Conservation (phyloP, 352 stramenopile species). For the Phytophthora sojae region DNA sequence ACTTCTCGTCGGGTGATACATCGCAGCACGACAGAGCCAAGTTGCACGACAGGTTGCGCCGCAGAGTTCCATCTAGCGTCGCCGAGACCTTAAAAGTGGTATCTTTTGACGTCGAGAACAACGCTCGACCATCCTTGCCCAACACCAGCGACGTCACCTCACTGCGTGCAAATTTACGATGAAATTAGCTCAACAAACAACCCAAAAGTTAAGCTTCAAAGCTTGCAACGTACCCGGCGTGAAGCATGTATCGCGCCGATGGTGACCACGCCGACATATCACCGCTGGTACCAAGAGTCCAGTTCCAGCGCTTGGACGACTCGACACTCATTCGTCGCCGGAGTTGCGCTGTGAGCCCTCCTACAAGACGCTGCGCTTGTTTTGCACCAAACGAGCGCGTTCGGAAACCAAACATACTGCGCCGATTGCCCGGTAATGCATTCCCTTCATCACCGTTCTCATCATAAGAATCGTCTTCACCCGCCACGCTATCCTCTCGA, state of each 20-base stretch:
- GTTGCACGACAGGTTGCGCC: constrained; percentile 79
- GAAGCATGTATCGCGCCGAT: constrained; percentile 71
- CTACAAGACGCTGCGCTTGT: constrained; percentile 78
- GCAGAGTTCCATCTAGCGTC: constrained; percentile 67
- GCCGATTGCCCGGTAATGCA: constrained; percentile 30
- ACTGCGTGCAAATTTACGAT: constrained; percentile 28
- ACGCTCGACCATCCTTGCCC: constrained; percentile 61
- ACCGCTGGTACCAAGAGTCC: constrained; percentile 60
- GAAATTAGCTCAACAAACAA: not conserved
- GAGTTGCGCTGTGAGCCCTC: constrained; percentile 80
- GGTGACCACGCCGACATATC: constrained; percentile 69
- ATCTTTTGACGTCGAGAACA: constrained; percentile 81
- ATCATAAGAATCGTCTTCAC: constrained; percentile 24
- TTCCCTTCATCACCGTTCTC: constrained; percentile 42
- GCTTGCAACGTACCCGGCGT: constrained; percentile 59
- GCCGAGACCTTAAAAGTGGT: constrained; percentile 83
- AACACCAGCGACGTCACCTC: constrained; percentile 78
- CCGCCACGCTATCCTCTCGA: constrained; percentile 25
- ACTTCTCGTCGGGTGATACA: constrained; percentile 83
- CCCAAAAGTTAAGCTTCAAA: not conserved
- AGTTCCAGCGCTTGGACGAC: constrained; percentile 72
- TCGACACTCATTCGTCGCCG: constrained; percentile 79
- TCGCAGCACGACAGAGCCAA: constrained; percentile 82
- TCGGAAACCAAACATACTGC: constrained; percentile 82
- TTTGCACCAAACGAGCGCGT: constrained; percentile 64